Base-by-base conservation (phyloP, 2,329 filamentous ascomycete genomes). In the Xylaria sp. region DNA sequence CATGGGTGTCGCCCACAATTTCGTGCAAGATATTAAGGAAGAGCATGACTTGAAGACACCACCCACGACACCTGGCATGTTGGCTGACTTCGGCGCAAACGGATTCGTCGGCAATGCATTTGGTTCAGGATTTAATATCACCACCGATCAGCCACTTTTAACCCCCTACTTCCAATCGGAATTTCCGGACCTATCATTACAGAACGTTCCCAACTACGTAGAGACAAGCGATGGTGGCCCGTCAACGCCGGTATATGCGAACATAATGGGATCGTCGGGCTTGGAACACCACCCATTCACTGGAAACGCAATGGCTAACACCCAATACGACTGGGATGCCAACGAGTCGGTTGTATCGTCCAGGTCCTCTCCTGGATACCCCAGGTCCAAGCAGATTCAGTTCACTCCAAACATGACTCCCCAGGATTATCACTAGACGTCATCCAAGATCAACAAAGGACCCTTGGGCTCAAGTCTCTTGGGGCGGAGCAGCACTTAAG, bases 241-340 rank as follows among this genome's bases (percentile, higher is more conserved):
- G 10, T 78, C 82, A 18, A 86, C 86, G 2, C 85, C 85, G 4
- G 81, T 84, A 1, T 84, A 83, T 60, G 77, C 80, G 3, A 78
- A 80, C 61, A 79, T 78, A 71, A 81, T 87, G 74, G 80, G 81
- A 0, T 79, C 82, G 10, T 79, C 82, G 10, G 75, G 78, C 10
- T 85, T 84, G 16, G 74, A 76, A n/a, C 74, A 74, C 9, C 63
- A 59, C 37, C 6, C 68, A 58, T 82, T 81, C 61, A 76, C 74
- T 32, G 79, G 76, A 60, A 78, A 79, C 66, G 69, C 65, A 35
- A 78, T 75, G 40, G 78, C 73, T 35, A 84, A 82, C 48, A 75
- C 82, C 18, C 85, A 88, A 69, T 87, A 85, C 73, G 83, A 84
- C 72, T 88, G 86, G 81, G 82, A 86, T 5, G 81, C 76, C 13